Evolutionary conservation across 106 monocot species (phyloP).

Genomic region (Alisma plantagoaquatica): DNA sequence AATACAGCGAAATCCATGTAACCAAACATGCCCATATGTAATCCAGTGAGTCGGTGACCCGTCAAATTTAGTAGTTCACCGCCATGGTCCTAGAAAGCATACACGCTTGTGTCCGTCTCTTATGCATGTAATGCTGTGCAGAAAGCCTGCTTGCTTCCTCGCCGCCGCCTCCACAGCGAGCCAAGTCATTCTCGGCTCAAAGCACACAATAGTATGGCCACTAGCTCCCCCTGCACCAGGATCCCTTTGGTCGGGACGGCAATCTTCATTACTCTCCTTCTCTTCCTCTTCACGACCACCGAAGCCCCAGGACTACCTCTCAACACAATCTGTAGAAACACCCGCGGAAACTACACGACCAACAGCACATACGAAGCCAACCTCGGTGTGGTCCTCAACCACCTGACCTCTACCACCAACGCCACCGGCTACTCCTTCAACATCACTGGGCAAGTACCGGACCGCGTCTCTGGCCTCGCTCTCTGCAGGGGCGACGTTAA

Average conservation of each 20-base stretch:
- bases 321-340: not conserved
- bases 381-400: conserved; percentile 4
- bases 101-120: too few relatives aligned
- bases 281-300: not conserved
- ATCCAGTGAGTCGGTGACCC: too few relatives aligned
- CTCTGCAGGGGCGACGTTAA: conserved; percentile 3
- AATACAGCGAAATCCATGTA: too few relatives aligned
- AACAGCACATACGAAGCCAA: conserved; percentile 13
- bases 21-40: too few relatives aligned
- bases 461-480: not conserved
- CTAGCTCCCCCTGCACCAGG: not conserved
- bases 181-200: too few relatives aligned
- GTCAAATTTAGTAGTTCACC: too few relatives aligned
- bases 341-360: conserved; percentile 10
- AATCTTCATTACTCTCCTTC: not conserved
- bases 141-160: too few relatives aligned
- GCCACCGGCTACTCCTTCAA: not conserved
- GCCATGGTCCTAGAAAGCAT: too few relatives aligned
- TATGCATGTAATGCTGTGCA: too few relatives aligned
- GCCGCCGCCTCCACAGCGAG: not conserved
- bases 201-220: not conserved
- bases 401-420: not conserved
- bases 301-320: not conserved
- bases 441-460: not conserved
- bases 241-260: not conserved